A percentile compares a stretch with the other conserved stretches of the same genome.
phyloP scores from a whole-genome alignment of 257 asterid genomes.

The Primulina tabacum region DNA sequence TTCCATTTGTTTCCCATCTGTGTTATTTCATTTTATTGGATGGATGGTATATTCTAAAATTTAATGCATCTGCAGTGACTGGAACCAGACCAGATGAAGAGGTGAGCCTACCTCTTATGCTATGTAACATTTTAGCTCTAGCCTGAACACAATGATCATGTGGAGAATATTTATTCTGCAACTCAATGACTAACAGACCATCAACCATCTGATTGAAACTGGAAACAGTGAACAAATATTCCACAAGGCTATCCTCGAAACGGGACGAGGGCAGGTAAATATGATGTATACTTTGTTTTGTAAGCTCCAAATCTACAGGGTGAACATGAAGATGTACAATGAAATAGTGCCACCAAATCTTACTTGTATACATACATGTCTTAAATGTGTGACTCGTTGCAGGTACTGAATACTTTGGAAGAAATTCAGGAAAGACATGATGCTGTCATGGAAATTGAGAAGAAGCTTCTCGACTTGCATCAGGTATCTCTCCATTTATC shows the following conservation, averaged over 20 bases:
- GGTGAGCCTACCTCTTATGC: conserved; percentile 41
- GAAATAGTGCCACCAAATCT: neutral
- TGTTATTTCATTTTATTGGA: neutral
- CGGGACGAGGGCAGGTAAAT: conserved; percentile 77
- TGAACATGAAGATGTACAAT: neutral
- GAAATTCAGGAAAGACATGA: conserved; percentile 94
- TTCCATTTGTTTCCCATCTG: neutral
- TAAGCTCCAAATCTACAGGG: neutral
- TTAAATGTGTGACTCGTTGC: conserved; percentile 5
- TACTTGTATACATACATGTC: neutral
- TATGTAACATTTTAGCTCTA: conserved; percentile 8
- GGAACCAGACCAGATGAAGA: conserved; percentile 87
- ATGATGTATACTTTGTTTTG: neutral
- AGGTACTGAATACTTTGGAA: conserved; percentile 71
- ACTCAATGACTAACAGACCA: conserved; percentile 48
- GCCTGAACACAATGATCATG: no score
- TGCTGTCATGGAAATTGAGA: conserved; percentile 81
- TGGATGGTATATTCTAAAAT: conserved; percentile 12
- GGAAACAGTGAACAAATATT: conserved; percentile 88
- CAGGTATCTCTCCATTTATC: conserved; percentile 41
- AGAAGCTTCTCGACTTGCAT: conserved; percentile 76
- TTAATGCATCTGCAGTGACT: conserved; percentile 49
- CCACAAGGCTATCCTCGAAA: conserved; percentile 78
- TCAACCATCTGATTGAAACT: conserved; percentile 77
- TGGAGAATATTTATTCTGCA: conserved; percentile 19